These are phyloP conservation scores for Chlorella sp. DNA, from an alignment of 139 green algal species.

Conservation along the genomic window DNA sequence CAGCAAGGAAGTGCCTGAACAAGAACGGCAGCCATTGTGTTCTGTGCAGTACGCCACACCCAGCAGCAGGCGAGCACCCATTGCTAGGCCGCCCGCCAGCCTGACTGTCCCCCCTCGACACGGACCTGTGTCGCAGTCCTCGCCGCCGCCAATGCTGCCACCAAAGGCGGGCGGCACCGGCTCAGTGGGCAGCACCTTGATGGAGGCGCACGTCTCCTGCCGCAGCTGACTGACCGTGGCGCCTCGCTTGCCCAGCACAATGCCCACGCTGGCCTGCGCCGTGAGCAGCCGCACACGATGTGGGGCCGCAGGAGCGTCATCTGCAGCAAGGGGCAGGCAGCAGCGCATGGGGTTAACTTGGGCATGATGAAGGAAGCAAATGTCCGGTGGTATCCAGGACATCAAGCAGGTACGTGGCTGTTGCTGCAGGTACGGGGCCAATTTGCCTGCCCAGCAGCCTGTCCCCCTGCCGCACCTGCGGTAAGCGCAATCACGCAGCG, in stretches of 20 bases:
- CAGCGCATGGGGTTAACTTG: no score
- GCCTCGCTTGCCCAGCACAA: constrained; percentile 47
- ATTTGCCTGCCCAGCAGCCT: no score
- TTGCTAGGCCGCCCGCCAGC: no score
- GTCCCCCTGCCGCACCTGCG: background rate
- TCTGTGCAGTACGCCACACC: background rate
- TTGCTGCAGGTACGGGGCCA: no score
- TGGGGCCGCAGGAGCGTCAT: background rate
- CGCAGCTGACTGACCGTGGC: constrained; percentile 47
- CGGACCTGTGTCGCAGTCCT: constrained; percentile 5
- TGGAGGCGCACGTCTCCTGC: constrained; percentile 45
- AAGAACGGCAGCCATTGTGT: no score
- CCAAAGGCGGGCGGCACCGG: constrained; percentile 8
- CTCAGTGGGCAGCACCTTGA: constrained; percentile 38
- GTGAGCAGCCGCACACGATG: constrained; percentile 49
- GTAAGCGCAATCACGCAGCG: constrained; percentile 46
- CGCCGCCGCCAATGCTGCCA: background rate
- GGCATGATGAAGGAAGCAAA: no score
- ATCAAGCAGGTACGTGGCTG: no score
- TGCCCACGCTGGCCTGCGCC: constrained; percentile 21
- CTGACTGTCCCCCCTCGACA: no score
- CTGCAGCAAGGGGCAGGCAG: background rate
- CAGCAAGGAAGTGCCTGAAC: no score
- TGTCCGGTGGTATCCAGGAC: no score
- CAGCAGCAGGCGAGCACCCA: background rate